A percentile compares a stretch with the other conserved stretches of the same genome.
phyloP scores from a whole-genome alignment of 1,284 basidiomycete species.

The Hemileia vastatrix region DNA sequence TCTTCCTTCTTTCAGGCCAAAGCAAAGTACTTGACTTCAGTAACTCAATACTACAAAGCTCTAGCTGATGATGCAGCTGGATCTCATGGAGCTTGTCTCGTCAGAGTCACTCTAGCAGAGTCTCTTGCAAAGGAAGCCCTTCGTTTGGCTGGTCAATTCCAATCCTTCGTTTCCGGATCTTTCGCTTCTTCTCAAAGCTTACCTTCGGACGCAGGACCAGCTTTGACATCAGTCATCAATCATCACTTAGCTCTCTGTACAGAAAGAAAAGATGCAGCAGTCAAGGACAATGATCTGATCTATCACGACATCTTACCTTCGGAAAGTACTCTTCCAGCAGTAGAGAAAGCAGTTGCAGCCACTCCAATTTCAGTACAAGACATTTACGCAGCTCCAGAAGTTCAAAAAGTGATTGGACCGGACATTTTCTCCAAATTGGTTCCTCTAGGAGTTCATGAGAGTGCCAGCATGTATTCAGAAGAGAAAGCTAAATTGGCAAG shows the following conservation, averaged over 20 bases:
- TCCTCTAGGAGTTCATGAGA: slow-evolving; percentile 41
- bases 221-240: slow-evolving; percentile 29
- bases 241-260: slow-evolving; percentile 30
- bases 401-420: slow-evolving; percentile 39
- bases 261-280: slow-evolving; percentile 34
- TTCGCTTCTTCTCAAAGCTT: slow-evolving; percentile 28
- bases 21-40: slow-evolving; percentile 35
- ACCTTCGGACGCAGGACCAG: slow-evolving; percentile 32
- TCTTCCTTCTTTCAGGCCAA: slow-evolving; percentile 27
- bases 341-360: slow-evolving; percentile 37
- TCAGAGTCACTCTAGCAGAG: slow-evolving; percentile 36
- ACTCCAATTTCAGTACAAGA: slow-evolving; percentile 40
- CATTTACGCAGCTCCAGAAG: slow-evolving; percentile 37
- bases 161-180: slow-evolving; percentile 9
- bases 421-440: slow-evolving; percentile 41
- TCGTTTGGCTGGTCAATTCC: slow-evolving; percentile 27
- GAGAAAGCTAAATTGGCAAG: slow-evolving; percentile 44
- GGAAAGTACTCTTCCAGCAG: slow-evolving; percentile 33
- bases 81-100: slow-evolving; percentile 34
- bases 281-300: slow-evolving; percentile 43
- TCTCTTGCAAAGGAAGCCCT: slow-evolving; percentile 34
- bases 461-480: slow-evolving; percentile 41
- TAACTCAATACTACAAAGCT: slow-evolving; percentile 39
- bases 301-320: slow-evolving; percentile 42
- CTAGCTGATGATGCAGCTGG: slow-evolving; percentile 36